phyloP scores from a whole-genome alignment of 768 basidiomycete genomes.

The Nidularia pulvinata region DNA sequence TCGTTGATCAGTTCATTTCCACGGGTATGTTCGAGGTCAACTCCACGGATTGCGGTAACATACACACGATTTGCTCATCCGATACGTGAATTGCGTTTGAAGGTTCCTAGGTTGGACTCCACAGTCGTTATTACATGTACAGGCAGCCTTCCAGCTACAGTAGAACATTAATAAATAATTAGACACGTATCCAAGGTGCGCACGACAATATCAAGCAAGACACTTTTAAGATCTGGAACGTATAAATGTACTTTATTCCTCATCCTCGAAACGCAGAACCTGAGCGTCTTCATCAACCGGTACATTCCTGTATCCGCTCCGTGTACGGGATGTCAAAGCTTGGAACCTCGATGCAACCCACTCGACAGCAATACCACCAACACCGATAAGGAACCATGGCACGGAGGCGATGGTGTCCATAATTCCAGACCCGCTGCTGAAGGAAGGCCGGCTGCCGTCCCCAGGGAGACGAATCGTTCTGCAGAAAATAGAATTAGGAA shows the following conservation, averaged over 20 bases:
- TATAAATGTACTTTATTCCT: constrained; percentile 32
- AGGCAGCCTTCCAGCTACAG: no score
- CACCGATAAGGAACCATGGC: constrained; percentile 87
- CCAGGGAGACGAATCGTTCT: constrained; percentile 83
- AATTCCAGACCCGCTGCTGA: constrained; percentile 35
- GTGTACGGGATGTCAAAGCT: constrained; percentile 40
- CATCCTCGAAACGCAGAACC: constrained; percentile 83
- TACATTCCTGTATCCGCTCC: constrained; percentile 70
- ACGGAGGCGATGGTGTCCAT: constrained; percentile 82
- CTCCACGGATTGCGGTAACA: no score
- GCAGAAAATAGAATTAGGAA: constrained; percentile 8
- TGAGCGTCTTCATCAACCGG: constrained; percentile 90
- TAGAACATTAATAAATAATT: not conserved
- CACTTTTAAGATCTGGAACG: not conserved
- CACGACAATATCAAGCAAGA: not conserved
- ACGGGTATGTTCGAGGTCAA: no score
- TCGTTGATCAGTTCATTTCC: no score
- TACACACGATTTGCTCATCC: no score
- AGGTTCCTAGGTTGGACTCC: no score
- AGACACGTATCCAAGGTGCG: not conserved
- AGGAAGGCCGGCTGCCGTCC: constrained; percentile 34
- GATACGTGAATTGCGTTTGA: no score
- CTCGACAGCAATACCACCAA: constrained; percentile 74
- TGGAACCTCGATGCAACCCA: constrained; percentile 48
- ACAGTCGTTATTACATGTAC: no score